These are phyloP conservation scores for Hypoxylon perforatum DNA, from an alignment of 495 filamentous ascomycete species.

Conservation along the genomic window DNA sequence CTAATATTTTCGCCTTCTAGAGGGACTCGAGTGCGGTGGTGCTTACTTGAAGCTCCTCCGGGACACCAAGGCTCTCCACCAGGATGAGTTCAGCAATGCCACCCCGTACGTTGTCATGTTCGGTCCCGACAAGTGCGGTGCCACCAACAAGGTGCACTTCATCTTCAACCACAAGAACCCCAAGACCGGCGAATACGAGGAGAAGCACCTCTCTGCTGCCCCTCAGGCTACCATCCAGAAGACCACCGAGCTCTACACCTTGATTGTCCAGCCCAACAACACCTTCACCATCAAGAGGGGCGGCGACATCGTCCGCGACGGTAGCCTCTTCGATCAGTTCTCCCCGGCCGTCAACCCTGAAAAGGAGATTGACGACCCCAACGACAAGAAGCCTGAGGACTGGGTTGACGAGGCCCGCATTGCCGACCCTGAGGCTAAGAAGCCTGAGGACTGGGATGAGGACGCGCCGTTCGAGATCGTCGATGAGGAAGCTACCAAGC, in stretches of 20 bases:
- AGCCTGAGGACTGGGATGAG: slow-evolving; percentile 99
- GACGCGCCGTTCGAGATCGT: slow-evolving; percentile 95
- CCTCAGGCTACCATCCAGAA: slow-evolving; percentile 89
- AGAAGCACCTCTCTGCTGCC: slow-evolving; percentile 94
- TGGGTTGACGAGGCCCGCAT: slow-evolving; percentile 97
- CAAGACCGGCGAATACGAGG: slow-evolving; percentile 99
- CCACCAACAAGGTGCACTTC: slow-evolving; percentile 99
- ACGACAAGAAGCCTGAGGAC: slow-evolving; percentile 92
- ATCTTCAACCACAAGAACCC: slow-evolving; percentile 99
- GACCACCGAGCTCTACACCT: slow-evolving; percentile 91
- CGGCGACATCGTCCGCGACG: slow-evolving; percentile 84
- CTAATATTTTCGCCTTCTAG: slow-evolving; percentile 54
- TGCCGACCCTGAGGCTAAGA: slow-evolving; percentile 89
- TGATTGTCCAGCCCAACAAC: slow-evolving; percentile 96
- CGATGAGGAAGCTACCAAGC: slow-evolving; percentile 90
- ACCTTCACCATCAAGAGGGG: slow-evolving; percentile 91
- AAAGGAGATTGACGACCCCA: slow-evolving; percentile 95
- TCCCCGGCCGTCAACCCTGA: slow-evolving; percentile 90
- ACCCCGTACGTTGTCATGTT: slow-evolving; percentile 99
- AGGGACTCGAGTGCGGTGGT: slow-evolving; percentile 97
- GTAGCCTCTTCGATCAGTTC: slow-evolving; percentile 96
- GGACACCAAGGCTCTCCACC: slow-evolving; percentile 95
- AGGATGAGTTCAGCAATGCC: slow-evolving; percentile 97
- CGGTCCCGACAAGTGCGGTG: slow-evolving; percentile 98
- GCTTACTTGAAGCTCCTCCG: slow-evolving; percentile 99